Percentiles rank a stretch among this genome's conserved stretches.
Evolutionary conservation across 2,329 filamentous ascomycete genomes (phyloP).

Genomic region (Fusarium sp.): DNA sequence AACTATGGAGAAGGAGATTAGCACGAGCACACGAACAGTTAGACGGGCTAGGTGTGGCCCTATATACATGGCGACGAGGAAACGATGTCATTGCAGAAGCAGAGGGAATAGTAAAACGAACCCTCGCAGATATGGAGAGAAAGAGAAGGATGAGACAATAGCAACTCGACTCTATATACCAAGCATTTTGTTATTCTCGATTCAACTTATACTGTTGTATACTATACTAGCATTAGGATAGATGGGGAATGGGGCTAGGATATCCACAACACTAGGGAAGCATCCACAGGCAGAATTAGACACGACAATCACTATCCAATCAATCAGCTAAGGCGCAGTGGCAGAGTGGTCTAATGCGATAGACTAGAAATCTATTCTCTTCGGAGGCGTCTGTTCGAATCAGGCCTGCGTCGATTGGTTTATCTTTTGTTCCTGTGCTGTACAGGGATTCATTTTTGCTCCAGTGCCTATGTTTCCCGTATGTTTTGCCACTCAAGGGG

Average conservation of each 20-base stretch:
- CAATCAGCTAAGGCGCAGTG: constrained; percentile 37
- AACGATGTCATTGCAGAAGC: constrained; percentile 75
- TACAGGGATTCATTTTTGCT: not conserved
- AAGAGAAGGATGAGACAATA: constrained; percentile 31
- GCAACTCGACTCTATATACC: not conserved
- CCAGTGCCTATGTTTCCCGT: not conserved
- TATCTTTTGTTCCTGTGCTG: not conserved
- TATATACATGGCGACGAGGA: constrained; percentile 80
- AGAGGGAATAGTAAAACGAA: constrained; percentile 69
- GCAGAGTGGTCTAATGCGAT: constrained; percentile 39
- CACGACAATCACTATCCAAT: not conserved
- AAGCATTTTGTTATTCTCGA: not conserved
- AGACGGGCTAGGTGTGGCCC: constrained; percentile 69
- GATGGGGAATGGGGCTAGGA: not conserved
- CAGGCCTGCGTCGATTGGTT: constrained; percentile 34
- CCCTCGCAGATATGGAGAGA: constrained; percentile 56
- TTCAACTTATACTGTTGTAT: not conserved
- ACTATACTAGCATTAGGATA: constrained; percentile 2
- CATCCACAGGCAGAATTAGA: not conserved
- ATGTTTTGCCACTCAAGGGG: not conserved
- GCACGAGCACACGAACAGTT: constrained; percentile 71
- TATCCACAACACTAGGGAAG: not conserved
- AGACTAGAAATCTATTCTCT: constrained; percentile 39
- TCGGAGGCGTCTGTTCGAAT: constrained; percentile 39
- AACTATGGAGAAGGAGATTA: constrained; percentile 76